Base-by-base conservation (phyloP, 176 grass and related monocot species). In the Otatea glauca region DNA sequence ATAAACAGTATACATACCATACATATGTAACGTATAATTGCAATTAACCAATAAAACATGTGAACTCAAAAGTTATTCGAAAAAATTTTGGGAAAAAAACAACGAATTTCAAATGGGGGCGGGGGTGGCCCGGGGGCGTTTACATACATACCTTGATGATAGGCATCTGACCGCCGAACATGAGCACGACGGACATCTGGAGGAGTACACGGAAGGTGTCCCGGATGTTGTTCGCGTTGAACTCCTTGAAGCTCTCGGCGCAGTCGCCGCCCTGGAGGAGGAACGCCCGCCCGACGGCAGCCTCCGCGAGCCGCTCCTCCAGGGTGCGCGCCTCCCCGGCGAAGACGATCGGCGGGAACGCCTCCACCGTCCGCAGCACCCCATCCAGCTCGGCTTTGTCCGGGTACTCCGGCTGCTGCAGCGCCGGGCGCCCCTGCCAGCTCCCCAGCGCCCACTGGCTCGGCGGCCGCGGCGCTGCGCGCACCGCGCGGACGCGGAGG, bases 271-370 rank as follows among this genome's bases (percentile, higher is more conserved):
- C 91, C 77, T 91, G 88, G 44, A 96, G 83, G 25, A 91, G 83
- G 86, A 93, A 91, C 43, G 92, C 88, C 2, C 92, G 44, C 23
- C 94, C 94, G 44, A 94, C 9, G 6, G 94, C 94, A 0, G 94
- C 94, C 43, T 97, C 92, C 20, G 92, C 90, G 32, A 97, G 90
- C 11, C 84, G 90, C 84, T 97, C 92, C 86, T 97, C 94, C 59
- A 97, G 86, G 17, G 45, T 89, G 7, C 94, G 90, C 53, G 94
- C 92, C 86, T 97, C 94, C 7, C 94, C 94, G 56, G 94, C 94
- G 72, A 97, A 97, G 42, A 97, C 94, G 65, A 97, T 88, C 65
- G 94, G 94, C 17, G 94, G 94, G 83, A 97, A 97, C 25, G 79
- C 51, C 84, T 94, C 94, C 47, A 97, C 88, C 63, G 94, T 94